Evolutionary conservation across 1,139 yeast species (phyloP).

Genomic region (Candida sojae): DNA sequence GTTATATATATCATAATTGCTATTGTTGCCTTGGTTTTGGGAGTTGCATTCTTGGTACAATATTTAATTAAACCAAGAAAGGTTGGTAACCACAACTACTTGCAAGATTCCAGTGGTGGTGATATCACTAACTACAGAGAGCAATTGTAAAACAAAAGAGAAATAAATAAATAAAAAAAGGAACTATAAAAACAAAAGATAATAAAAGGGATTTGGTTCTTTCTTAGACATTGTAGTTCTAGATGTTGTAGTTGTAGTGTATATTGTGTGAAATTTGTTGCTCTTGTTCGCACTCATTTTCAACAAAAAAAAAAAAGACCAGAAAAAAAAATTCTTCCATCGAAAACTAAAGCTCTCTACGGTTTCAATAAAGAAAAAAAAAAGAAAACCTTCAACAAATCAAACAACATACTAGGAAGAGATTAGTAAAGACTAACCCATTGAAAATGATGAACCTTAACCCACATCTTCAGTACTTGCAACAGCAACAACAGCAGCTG

Average conservation of each 20-base stretch:
- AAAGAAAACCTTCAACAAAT: constrained; percentile 1
- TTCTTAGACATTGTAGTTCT: too few species aligned
- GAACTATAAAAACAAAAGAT: too few species aligned
- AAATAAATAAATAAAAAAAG: too few species aligned
- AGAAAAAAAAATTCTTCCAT: neutral
- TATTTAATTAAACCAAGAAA: constrained; percentile 49
- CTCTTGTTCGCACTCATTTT: neutral
- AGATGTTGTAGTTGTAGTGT: neutral
- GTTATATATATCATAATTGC: constrained; percentile 69
- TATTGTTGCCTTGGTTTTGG: constrained; percentile 48
- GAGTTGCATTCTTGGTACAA: constrained; percentile 46
- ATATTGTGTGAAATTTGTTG: neutral
- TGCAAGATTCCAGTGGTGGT: constrained; percentile 25
- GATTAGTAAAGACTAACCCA: too few species aligned
- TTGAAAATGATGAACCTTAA: constrained; percentile 31
- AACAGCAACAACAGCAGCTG: constrained; percentile 34
- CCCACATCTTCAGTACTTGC: constrained; percentile 49
- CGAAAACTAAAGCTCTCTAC: neutral
- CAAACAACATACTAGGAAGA: neutral
- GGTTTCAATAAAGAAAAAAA: neutral
- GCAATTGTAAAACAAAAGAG: constrained; percentile 20
- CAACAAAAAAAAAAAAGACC: neutral
- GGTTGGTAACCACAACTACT: constrained; percentile 47
- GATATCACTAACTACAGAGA: constrained; percentile 24
- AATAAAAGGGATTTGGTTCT: too few species aligned